These are phyloP conservation scores for Cymbidium sinense DNA, from an alignment of 106 monocot genomes.

Conservation along the genomic window DNA sequence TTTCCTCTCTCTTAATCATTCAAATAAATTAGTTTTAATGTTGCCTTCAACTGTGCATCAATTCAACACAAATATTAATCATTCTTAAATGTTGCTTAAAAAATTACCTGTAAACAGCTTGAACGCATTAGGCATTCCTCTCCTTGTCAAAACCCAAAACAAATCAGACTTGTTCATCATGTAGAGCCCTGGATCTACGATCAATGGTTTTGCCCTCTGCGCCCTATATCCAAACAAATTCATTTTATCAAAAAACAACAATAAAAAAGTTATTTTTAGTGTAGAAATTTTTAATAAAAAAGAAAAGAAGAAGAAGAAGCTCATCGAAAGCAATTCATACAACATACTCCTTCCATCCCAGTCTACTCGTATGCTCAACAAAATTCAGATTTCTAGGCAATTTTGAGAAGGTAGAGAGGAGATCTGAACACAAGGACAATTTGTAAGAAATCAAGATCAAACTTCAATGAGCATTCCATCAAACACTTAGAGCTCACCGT, in stretches of 20 bases:
- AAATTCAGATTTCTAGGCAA: neutral
- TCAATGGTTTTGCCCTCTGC: constrained; percentile 50
- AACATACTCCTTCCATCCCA: constrained; percentile 1
- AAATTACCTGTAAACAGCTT: too few species aligned
- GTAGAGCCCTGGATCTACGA: constrained; percentile 63
- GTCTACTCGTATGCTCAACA: neutral
- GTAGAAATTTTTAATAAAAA: neutral
- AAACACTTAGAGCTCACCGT: neutral
- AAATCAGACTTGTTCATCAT: constrained; percentile 31
- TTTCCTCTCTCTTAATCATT: too few species aligned
- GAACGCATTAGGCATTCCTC: constrained; percentile 51
- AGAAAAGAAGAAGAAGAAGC: neutral
- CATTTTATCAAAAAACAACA: neutral
- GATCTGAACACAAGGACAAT: neutral
- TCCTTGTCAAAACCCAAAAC: constrained; percentile 22
- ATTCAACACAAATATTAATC: too few species aligned
- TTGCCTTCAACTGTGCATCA: too few species aligned
- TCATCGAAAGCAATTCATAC: neutral
- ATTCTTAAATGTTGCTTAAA: neutral
- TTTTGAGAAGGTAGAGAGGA: neutral
- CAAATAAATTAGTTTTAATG: too few species aligned
- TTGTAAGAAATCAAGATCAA: neutral
- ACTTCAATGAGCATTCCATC: neutral
- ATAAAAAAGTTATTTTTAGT: neutral
- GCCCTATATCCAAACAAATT: constrained; percentile 9